Percentiles rank a stretch among this genome's conserved stretches.
Conservation (phyloP, 371 early-diverging fungal species). For the Mucor lusitanicus region DNA sequence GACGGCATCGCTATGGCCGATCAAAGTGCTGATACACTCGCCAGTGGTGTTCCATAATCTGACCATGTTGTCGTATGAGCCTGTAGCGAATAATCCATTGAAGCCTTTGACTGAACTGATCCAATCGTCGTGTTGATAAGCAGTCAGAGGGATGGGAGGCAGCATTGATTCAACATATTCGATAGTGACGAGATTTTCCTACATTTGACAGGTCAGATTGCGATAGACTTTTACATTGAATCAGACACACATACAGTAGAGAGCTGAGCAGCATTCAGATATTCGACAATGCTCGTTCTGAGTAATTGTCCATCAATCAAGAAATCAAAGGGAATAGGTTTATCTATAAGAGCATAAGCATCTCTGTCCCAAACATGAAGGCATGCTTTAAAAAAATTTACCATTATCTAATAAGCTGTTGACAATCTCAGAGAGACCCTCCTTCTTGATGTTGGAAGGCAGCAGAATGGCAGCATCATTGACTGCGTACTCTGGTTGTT, state of each 20-base stretch:
- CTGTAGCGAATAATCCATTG: conserved; percentile 66
- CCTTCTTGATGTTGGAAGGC: conserved; percentile 80
- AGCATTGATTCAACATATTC: conserved; percentile 91
- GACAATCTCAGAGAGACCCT: conserved; percentile 89
- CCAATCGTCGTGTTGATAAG: conserved; percentile 94
- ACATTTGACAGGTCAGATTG: background rate
- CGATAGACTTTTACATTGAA: no score
- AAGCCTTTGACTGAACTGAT: conserved; percentile 73
- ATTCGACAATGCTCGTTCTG: conserved; percentile 72
- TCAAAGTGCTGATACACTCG: conserved; percentile 69
- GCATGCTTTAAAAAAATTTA: conserved; percentile 14
- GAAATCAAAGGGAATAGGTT: conserved; percentile 89
- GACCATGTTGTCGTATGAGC: conserved; percentile 84
- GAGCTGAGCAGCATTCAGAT: conserved; percentile 66
- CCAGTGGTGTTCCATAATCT: conserved; percentile 82
- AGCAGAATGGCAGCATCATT: conserved; percentile 84
- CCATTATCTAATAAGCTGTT: conserved; percentile 78
- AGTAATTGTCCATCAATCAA: conserved; percentile 88
- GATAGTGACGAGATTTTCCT: conserved; percentile 86
- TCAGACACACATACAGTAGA: conserved; percentile 68
- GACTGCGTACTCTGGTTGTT: conserved; percentile 73
- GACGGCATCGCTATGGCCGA: conserved; percentile 73
- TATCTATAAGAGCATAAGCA: conserved; percentile 48
- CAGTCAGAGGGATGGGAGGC: conserved; percentile 77
- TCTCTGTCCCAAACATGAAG: background rate